Conservation (phyloP, 2,329 filamentous ascomycete species). For the Nemania sp. region DNA sequence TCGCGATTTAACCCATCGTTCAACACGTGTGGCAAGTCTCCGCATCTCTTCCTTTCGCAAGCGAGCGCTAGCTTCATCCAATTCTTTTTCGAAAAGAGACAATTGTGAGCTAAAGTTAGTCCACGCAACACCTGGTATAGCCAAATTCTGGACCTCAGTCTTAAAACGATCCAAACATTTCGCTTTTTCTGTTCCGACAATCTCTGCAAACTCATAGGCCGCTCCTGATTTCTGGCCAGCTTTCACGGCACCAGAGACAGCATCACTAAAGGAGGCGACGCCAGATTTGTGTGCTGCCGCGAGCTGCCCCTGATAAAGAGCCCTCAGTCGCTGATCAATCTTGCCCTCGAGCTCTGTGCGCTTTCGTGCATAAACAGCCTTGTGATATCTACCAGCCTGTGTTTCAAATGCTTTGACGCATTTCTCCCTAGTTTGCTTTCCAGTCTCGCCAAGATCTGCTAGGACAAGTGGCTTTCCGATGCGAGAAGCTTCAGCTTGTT, state of each 20-base stretch:
- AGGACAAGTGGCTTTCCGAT: conserved; percentile 81
- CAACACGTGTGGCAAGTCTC: conserved; percentile 87
- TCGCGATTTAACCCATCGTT: conserved; percentile 91
- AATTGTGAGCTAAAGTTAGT: conserved; percentile 87
- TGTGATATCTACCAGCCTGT: conserved; percentile 95
- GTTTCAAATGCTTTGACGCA: conserved; percentile 87
- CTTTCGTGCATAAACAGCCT: conserved; percentile 91
- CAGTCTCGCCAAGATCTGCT: conserved; percentile 77
- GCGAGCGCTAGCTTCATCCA: conserved; percentile 86
- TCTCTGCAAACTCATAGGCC: conserved; percentile 93
- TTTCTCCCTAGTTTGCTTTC: conserved; percentile 77
- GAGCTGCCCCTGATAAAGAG: conserved; percentile 89
- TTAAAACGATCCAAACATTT: conserved; percentile 81
- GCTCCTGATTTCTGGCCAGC: conserved; percentile 91
- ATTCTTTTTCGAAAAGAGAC: conserved; percentile 85
- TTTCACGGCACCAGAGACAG: conserved; percentile 89
- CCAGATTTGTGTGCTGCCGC: conserved; percentile 89
- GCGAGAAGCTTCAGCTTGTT: conserved; percentile 79
- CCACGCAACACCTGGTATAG: conserved; percentile 86
- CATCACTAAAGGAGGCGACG: conserved; percentile 84
- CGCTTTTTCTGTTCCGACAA: conserved; percentile 85
- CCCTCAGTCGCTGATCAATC: conserved; percentile 88
- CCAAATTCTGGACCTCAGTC: conserved; percentile 77
- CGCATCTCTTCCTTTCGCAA: conserved; percentile 97
- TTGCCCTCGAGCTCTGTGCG: conserved; percentile 85